Base-by-base conservation (phyloP, 768 basidiomycete genomes). In the Dictyophora rubrovolvata region DNA sequence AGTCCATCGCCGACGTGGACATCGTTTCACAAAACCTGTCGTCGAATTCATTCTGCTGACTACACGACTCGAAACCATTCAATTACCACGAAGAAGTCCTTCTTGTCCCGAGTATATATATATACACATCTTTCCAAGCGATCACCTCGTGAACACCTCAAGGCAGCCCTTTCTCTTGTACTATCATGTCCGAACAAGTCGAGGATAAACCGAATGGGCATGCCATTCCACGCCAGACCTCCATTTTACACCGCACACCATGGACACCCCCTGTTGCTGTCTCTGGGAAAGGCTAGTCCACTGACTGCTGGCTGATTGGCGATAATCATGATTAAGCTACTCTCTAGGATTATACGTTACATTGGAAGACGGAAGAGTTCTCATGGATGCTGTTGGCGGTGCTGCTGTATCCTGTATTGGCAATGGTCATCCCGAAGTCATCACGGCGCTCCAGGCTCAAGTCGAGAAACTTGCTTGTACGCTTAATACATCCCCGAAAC, bases 381-480 rank as follows among this genome's bases (percentile, higher is more conserved):
- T 92, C 33, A 77, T 93, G 64, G 91, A 94, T 71, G 87, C 79
- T 7, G 83, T 89, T 49, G 92, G 92, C 49, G 92, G 91, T 28
- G 90, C 90, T 6, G 89, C 92, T 10, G 92, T 94, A 28, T 70
- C 83, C 11, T 89, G 86, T 68, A 68, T 94, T 48, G 92, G 91
- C 1, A 82, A 83, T 60, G 80, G 77, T 20, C 83, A 91, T 66
- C 87, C 86, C 1, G 79, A 77, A 60, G 87, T 92, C 35, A 74
- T 79, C 59, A 73, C 84, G 66, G 87, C 87, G 1, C 76, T 93
- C 56, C 88, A 90, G 69, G 81, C 89, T 59, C 90, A 93, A 64
- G 74, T 86, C 17, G 88, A 89, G 70, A 82, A 82, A 64, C 72
- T 92, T 47, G 75, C 87, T 20, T 93, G 89, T 90, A 63, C 54